Evolutionary conservation across 306 rosid species (phyloP).

Genomic region (Quercus dentata): DNA sequence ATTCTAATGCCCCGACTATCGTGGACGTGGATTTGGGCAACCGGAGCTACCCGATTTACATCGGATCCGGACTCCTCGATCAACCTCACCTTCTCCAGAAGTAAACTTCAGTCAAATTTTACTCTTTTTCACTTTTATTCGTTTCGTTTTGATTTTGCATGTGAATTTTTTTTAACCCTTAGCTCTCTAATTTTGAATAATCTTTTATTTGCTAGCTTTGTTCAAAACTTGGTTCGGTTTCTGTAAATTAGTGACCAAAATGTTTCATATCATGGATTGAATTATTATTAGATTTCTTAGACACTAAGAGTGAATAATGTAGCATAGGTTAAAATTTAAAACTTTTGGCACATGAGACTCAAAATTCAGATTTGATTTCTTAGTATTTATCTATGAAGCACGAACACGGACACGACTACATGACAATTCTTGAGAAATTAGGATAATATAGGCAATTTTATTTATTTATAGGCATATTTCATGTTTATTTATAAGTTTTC

Average conservation of each 20-base stretch:
- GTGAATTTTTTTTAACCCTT: neutral
- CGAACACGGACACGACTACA: too few species aligned
- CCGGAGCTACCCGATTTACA: conserved; percentile 91
- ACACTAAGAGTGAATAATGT: neutral
- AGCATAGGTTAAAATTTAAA: too few species aligned
- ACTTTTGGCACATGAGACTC: neutral
- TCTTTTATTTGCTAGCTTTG: neutral
- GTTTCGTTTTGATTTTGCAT: neutral
- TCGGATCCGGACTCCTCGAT: conserved; percentile 47
- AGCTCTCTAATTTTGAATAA: neutral
- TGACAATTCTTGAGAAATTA: too few species aligned
- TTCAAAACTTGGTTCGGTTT: neutral
- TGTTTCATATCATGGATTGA: neutral
- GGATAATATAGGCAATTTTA: too few species aligned
- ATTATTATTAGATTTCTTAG: neutral
- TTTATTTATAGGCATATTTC: too few species aligned
- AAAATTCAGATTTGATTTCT: neutral
- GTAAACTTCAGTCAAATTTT: conserved; percentile 15
- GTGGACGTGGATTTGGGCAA: conserved; percentile 84
- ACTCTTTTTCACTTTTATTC: neutral
- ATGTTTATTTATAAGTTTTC: too few species aligned
- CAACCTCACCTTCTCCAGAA: conserved; percentile 73
- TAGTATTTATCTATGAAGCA: too few species aligned
- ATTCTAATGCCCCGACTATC: conserved; percentile 28
- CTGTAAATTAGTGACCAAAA: neutral